A percentile compares a stretch with the other conserved stretches of the same genome.
phyloP scores from a whole-genome alignment of 768 basidiomycete species.

The Candolleomyces efflorescens region DNA sequence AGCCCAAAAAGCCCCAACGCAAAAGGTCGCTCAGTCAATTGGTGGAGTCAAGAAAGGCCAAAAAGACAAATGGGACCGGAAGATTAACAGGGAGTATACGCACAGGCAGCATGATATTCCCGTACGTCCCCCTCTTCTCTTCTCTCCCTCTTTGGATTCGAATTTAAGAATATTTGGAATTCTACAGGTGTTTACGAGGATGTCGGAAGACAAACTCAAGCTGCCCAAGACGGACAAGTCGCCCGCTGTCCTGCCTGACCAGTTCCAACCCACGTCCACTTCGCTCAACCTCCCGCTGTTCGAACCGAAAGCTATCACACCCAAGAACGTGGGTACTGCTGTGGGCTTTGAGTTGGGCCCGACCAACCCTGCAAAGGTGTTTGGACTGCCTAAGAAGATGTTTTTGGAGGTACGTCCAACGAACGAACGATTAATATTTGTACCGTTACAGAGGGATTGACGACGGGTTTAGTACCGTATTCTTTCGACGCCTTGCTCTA shows the following conservation, averaged over 20 bases:
- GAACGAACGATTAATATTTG: not conserved
- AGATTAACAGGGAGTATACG: not conserved
- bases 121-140: not conserved
- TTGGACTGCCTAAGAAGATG: slow-evolving; percentile 68
- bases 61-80: not conserved
- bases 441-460: not conserved
- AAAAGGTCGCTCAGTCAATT: slow-evolving; percentile 1
- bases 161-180: too few species aligned
- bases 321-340: slow-evolving; percentile 38
- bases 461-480: slow-evolving; percentile 52
- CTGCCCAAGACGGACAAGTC: not conserved
- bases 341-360: slow-evolving; percentile 40
- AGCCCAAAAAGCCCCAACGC: not conserved
- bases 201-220: slow-evolving; percentile 5
- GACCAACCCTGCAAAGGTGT: slow-evolving; percentile 52
- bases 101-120: not conserved
- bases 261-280: not conserved
- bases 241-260: not conserved
- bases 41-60: slow-evolving; percentile 6
- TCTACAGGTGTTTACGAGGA: slow-evolving; percentile 9
- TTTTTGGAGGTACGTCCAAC: slow-evolving; percentile 58
- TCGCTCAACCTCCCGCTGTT: slow-evolving; percentile 2
- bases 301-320: slow-evolving; percentile 17
- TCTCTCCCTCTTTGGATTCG: not conserved
- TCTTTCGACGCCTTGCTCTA: slow-evolving; percentile 65